Conservation (phyloP, 495 filamentous ascomycete species). For the Podospora conica region DNA sequence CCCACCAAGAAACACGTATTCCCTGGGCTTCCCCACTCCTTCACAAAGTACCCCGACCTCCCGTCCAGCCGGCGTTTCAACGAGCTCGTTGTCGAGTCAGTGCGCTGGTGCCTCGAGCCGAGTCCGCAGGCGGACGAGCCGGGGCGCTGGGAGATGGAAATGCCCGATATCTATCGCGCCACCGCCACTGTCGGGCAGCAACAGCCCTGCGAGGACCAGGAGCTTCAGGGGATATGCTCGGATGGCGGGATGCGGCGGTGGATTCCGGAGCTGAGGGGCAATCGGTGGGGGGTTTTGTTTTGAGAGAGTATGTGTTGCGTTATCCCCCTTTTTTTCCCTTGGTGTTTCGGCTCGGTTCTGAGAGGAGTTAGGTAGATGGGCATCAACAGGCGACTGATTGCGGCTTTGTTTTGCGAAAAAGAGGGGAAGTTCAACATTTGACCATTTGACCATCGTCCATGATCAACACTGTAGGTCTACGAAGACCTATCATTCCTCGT, state of each 20-base stretch:
- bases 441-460: no score
- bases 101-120: slow-evolving; percentile 15
- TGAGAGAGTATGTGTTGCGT: not conserved
- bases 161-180: not conserved
- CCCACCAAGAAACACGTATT: slow-evolving; percentile 27
- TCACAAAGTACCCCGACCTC: slow-evolving; percentile 16
- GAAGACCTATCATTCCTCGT: no score
- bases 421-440: no score
- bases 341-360: not conserved
- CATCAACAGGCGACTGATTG: not conserved
- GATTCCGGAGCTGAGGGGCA: not conserved
- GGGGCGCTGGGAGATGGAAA: not conserved
- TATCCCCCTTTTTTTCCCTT: not conserved
- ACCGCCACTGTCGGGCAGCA: not conserved
- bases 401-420: not conserved
- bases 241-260: not conserved
- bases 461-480: no score
- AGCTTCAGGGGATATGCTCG: not conserved
- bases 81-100: slow-evolving; percentile 17
- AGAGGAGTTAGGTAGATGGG: not conserved
- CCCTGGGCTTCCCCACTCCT: slow-evolving; percentile 25
- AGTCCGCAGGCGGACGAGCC: not conserved
- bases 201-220: not conserved
- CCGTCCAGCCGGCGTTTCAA: slow-evolving; percentile 19
- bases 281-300: not conserved